These are phyloP conservation scores for Leccinum pachyderme DNA, from an alignment of 1,284 basidiomycete genomes.

Conservation along the genomic window DNA sequence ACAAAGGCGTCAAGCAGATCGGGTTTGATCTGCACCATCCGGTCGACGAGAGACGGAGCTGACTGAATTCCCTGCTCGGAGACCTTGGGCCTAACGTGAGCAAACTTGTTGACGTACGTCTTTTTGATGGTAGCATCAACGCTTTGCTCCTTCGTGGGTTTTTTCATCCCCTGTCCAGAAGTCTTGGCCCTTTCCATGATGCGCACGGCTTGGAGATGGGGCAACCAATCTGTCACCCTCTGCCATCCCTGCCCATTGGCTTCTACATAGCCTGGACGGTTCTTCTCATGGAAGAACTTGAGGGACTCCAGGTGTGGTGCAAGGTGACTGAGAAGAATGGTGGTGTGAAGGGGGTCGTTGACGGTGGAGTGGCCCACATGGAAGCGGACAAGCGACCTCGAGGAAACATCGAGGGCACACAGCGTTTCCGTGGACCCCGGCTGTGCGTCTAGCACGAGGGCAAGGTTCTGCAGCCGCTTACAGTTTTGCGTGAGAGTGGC, in stretches of 20 bases:
- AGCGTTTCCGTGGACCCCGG: conserved; percentile 46
- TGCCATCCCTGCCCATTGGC: conserved; percentile 67
- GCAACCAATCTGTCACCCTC: conserved; percentile 61
- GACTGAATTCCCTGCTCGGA: conserved; percentile 48
- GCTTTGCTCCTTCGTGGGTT: conserved; percentile 43
- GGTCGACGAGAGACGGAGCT: conserved; percentile 45
- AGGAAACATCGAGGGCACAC: conserved; percentile 47
- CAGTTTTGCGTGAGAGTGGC: conserved; percentile 57
- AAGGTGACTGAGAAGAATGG: conserved; percentile 71
- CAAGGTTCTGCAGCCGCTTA: conserved; percentile 58
- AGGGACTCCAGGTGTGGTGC: conserved; percentile 65
- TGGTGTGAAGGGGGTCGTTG: conserved; percentile 60
- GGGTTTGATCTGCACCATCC: conserved; percentile 44
- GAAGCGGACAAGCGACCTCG: conserved; percentile 60
- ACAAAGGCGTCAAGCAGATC: conserved; percentile 43
- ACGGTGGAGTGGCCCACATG: conserved; percentile 74
- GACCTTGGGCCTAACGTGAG: conserved; percentile 47
- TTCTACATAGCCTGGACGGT: conserved; percentile 65
- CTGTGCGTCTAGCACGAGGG: conserved; percentile 60
- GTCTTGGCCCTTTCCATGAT: conserved; percentile 54
- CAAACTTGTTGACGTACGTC: conserved; percentile 43
- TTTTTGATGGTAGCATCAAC: conserved; percentile 54
- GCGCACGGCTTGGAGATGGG: conserved; percentile 65
- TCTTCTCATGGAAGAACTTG: conserved; percentile 74
- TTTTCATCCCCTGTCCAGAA: conserved; percentile 29